A percentile compares a stretch with the other conserved stretches of the same genome.
phyloP scores from a whole-genome alignment of 164 flowering plant genomes.

The Vitis amurensis region DNA sequence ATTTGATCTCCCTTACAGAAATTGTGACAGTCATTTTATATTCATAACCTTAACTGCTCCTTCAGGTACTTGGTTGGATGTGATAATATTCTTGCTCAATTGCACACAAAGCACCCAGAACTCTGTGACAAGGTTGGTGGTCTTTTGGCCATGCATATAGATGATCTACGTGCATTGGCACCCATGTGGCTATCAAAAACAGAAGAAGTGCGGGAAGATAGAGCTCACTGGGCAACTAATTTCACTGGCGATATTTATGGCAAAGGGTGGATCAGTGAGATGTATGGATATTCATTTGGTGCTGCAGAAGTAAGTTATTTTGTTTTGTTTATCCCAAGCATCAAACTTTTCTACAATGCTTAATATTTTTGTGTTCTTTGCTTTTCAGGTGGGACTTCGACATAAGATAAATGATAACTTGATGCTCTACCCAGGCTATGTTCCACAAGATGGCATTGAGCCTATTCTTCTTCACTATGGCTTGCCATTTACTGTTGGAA shows the following conservation, averaged over 20 bases:
- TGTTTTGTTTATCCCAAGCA: not conserved
- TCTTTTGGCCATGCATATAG: slow-evolving; percentile 92
- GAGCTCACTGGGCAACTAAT: slow-evolving; percentile 92
- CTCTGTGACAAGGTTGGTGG: slow-evolving; percentile 99
- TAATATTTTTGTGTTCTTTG: slow-evolving; percentile 10
- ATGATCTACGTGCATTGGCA: slow-evolving; percentile 88
- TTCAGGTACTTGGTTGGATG: slow-evolving; percentile 93
- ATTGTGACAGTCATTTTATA: too few relatives aligned
- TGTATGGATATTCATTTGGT: slow-evolving; percentile 99
- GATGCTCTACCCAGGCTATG: slow-evolving; percentile 97
- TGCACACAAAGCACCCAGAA: slow-evolving; percentile 92
- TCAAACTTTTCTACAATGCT: not conserved
- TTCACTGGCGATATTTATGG: slow-evolving; percentile 93
- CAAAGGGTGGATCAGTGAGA: slow-evolving; percentile 99
- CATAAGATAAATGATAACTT: slow-evolving; percentile 89
- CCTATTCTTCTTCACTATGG: slow-evolving; percentile 97
- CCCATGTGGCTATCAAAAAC: slow-evolving; percentile 98
- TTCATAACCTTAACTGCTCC: not conserved
- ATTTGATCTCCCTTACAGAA: not conserved
- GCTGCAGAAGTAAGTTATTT: slow-evolving; percentile 83
- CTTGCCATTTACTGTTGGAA: slow-evolving; percentile 82
- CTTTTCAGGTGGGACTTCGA: slow-evolving; percentile 80
- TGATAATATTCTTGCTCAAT: slow-evolving; percentile 78
- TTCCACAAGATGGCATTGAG: slow-evolving; percentile 72
- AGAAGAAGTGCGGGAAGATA: slow-evolving; percentile 93